These are phyloP conservation scores for Peronospora destructor DNA, from an alignment of 352 stramenopile genomes.

Conservation along the genomic window DNA sequence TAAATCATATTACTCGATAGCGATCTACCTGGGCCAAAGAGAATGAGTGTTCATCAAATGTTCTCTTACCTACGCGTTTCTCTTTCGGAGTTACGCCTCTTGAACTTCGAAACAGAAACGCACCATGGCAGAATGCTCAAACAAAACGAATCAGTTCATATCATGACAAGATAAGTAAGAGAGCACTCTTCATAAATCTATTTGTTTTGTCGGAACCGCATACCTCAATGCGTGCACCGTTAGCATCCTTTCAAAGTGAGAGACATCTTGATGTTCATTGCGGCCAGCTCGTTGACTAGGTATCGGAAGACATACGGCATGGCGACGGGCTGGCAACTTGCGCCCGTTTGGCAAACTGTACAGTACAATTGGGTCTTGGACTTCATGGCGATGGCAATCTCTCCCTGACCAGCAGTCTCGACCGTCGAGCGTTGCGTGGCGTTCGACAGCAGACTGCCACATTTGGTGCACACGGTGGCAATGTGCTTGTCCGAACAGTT, in stretches of 20 bases:
- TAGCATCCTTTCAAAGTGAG: constrained; percentile 79
- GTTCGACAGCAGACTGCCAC: constrained; percentile 84
- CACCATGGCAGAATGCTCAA: constrained; percentile 16
- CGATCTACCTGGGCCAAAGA: too few relatives aligned
- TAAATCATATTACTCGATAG: too few relatives aligned
- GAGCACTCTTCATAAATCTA: constrained; percentile 32
- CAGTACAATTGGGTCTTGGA: constrained; percentile 82
- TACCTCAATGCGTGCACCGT: constrained; percentile 10
- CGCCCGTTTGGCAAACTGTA: constrained; percentile 81
- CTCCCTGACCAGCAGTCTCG: constrained; percentile 73
- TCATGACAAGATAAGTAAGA: constrained; percentile 9
- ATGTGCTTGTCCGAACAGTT: constrained; percentile 99
- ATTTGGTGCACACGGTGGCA: constrained; percentile 93
- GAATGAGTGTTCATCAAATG: too few relatives aligned
- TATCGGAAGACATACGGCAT: constrained; percentile 99
- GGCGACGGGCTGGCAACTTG: constrained; percentile 89
- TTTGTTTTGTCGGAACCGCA: constrained; percentile 24
- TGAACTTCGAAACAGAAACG: constrained; percentile 18
- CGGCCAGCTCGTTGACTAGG: constrained; percentile 98
- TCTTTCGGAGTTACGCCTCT: not conserved
- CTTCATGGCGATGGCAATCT: constrained; percentile 85
- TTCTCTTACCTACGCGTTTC: too few relatives aligned
- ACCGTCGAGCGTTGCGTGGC: constrained; percentile 78
- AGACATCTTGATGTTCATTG: constrained; percentile 99
- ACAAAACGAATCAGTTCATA: constrained; percentile 24